A percentile compares a stretch with the other conserved stretches of the same genome.
phyloP scores from a whole-genome alignment of 306 rosid genomes.

The Vigna reflexopilosa region DNA sequence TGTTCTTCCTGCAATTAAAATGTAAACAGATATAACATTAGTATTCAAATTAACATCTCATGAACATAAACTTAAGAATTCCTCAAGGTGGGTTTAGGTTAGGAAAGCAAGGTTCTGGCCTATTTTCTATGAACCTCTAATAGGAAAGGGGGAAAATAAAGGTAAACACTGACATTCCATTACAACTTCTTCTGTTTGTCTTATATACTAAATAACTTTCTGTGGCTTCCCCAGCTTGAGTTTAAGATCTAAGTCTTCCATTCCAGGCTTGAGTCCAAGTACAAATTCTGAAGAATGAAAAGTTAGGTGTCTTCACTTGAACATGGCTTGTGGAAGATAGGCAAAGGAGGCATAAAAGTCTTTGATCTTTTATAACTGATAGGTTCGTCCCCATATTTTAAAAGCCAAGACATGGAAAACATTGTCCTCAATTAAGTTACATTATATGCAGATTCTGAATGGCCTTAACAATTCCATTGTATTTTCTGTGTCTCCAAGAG shows the following conservation, averaged over 20 bases:
- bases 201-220: slow-evolving; percentile 27
- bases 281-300: too few species aligned
- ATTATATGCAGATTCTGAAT: slow-evolving; percentile 58
- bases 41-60: slow-evolving; percentile 46
- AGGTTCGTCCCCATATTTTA: neutral
- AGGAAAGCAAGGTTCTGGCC: slow-evolving; percentile 32
- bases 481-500: slow-evolving; percentile 80
- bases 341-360: too few species aligned
- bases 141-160: neutral
- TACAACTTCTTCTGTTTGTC: slow-evolving; percentile 32
- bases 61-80: slow-evolving; percentile 44
- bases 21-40: neutral
- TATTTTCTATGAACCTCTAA: slow-evolving; percentile 38
- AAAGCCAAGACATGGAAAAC: neutral
- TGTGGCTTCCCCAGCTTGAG: too few species aligned
- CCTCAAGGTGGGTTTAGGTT: slow-evolving; percentile 33
- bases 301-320: too few species aligned
- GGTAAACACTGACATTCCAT: slow-evolving; percentile 37
- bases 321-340: too few species aligned
- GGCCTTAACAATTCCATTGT: slow-evolving; percentile 51
- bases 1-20: too few species aligned
- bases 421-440: neutral
- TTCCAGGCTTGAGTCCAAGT: too few species aligned
- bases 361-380: neutral
- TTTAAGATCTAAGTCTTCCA: too few species aligned